Conservation (phyloP, 1,284 basidiomycete species). For the Inonotus hispidus region DNA sequence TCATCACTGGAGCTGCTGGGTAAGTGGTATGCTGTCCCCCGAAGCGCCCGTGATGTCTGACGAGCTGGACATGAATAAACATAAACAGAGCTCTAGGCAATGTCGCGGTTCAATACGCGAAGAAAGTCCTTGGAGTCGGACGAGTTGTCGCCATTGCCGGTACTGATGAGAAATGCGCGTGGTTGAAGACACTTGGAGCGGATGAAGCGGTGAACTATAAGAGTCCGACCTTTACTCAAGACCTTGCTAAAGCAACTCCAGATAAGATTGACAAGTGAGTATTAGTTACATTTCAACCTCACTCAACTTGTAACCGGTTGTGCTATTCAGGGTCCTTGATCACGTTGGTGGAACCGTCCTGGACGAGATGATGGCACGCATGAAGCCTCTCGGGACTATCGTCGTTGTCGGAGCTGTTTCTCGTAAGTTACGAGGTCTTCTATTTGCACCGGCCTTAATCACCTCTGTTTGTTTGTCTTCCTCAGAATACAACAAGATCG, state of each 20-base stretch:
- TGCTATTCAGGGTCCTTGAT: conserved; percentile 23
- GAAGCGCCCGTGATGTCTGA: too few relatives aligned
- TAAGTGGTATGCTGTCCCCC: conserved; percentile 9
- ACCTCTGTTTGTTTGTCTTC: neutral
- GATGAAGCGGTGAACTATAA: conserved; percentile 46
- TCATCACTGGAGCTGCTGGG: conserved; percentile 34
- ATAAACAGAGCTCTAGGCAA: conserved; percentile 27
- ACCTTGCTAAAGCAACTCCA: conserved; percentile 20
- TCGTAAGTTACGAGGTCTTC: conserved; percentile 20
- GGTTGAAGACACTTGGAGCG: conserved; percentile 37
- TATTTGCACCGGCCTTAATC: neutral
- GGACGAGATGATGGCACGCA: conserved; percentile 28
- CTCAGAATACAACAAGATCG: conserved; percentile 24
- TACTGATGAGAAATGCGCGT: conserved; percentile 40
- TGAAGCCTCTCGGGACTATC: conserved; percentile 36
- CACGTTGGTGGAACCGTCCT: conserved; percentile 37
- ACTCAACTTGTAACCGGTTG: neutral
- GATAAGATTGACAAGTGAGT: conserved; percentile 19
- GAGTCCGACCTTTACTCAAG: conserved; percentile 22
- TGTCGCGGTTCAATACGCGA: conserved; percentile 29
- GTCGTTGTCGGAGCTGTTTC: conserved; percentile 38
- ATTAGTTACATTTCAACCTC: conserved; percentile 21
- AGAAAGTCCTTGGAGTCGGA: conserved; percentile 34
- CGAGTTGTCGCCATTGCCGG: conserved; percentile 43
- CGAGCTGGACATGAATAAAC: too few relatives aligned